Percentiles rank a stretch among this genome's conserved stretches.
Conservation (phyloP, 2,329 filamentous ascomycete species). For the Epichloe elymi region DNA sequence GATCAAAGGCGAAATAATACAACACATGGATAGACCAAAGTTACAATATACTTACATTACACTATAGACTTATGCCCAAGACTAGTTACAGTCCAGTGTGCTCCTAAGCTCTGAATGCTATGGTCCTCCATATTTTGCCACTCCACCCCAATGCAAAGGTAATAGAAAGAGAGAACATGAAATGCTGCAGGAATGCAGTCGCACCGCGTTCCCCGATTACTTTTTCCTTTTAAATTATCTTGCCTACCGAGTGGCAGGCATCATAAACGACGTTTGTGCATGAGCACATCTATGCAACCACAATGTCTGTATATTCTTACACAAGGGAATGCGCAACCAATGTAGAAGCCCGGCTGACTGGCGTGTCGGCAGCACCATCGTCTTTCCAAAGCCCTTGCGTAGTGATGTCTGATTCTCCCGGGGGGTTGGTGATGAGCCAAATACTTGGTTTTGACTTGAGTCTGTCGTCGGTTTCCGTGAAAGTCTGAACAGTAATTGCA, state of each 20-base stretch:
- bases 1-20: too few relatives aligned
- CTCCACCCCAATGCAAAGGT: background rate
- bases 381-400: constrained; percentile 1
- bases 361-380: background rate
- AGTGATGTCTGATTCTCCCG: background rate
- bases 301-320: background rate
- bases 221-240: background rate
- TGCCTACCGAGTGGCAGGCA: background rate
- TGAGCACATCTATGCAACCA: background rate
- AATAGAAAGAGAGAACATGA: background rate
- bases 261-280: background rate
- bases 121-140: background rate
- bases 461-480: constrained; percentile 8
- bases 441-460: constrained; percentile 8
- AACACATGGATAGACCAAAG: too few relatives aligned
- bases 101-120: too few relatives aligned
- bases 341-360: background rate
- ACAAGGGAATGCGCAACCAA: background rate
- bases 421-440: constrained; percentile 2
- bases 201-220: background rate
- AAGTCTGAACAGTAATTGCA: constrained; percentile 10
- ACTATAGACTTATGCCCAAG: too few relatives aligned
- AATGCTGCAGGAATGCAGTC: background rate
- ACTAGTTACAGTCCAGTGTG: too few relatives aligned
- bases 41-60: too few relatives aligned